Evolutionary conservation across 139 green algal genomes (phyloP), one percentile per base, ranked within the genome.

Genomic region (Astrephomene gubernaculifera): DNA sequence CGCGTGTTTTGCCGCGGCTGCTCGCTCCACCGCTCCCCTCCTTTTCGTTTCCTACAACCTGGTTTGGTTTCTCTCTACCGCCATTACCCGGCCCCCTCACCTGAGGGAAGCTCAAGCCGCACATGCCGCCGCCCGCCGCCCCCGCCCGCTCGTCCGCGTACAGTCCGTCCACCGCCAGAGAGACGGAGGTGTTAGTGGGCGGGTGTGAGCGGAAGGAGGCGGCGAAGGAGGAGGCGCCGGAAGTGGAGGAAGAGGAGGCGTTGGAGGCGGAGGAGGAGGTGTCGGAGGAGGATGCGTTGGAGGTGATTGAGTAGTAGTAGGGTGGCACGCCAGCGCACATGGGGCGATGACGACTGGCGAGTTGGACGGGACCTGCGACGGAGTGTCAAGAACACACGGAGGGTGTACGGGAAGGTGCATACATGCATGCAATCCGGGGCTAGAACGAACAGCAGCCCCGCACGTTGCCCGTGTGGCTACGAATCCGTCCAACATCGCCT

Each of bases 331-430:
- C 76, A 4, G 60, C 4, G 76, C 76, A 83, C 5, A 83, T 41
- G 60, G 76, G 76, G 5, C 76, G 76, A 60, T 83, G 76, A 29
- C 76, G 76, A n/a, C 39, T 63, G 60, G 76, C 76, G 14, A 83
- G 76, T 6, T 57, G 29, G 5, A 83, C 76, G 27, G 76, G 60
- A 35, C 60, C 60, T 72, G 57, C 14, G 2, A 39, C 19, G 45
- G 8, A 33, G 12, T n/a, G n/a, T n/a, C n/a, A n/a, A n/a, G n/a
- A n/a, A n/a, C n/a, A n/a, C n/a, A n/a, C n/a, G n/a, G n/a, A n/a
- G n/a, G n/a, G n/a, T n/a, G n/a, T n/a, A n/a, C n/a, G n/a, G n/a
- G n/a, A n/a, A n/a, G n/a, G n/a, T n/a, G n/a, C n/a, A n/a, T n/a
- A n/a, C n/a, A n/a, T n/a, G n/a, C n/a, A n/a, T n/a, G n/a, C n/a